Evolutionary conservation across 495 filamentous ascomycete species (phyloP).

Genomic region (Penicillium desertorum): DNA sequence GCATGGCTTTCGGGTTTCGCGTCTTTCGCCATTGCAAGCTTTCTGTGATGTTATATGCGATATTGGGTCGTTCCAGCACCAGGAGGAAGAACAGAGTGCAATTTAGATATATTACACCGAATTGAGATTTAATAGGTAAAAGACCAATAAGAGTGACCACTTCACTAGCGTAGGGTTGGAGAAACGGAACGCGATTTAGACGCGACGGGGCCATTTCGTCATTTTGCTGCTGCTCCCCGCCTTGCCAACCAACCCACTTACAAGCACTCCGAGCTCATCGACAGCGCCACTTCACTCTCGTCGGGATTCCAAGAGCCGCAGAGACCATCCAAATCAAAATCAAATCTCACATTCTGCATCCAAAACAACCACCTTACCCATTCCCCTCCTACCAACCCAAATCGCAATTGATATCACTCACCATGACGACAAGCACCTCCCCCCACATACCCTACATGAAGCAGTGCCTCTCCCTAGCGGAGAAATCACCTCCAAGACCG

Average conservation of each 20-base stretch:
- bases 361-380: not conserved
- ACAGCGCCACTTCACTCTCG: not conserved
- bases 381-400: not conserved
- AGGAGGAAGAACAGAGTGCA: not conserved
- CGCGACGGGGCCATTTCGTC: conserved; percentile 27
- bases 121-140: not conserved
- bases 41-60: not conserved
- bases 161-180: not conserved
- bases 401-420: conserved; percentile 7
- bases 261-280: conserved; percentile 3
- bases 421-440: conserved; percentile 28
- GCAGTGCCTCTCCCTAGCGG: conserved; percentile 70
- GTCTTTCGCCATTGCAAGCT: conserved; percentile 22
- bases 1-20: conserved; percentile 17
- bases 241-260: conserved; percentile 10
- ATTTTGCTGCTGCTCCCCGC: conserved; percentile 28
- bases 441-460: conserved; percentile 66
- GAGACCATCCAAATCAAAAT: not conserved
- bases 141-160: not conserved
- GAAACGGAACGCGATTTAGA: conserved; percentile 25
- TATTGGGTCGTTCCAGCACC: not conserved
- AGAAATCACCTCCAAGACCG: conserved; percentile 75
- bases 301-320: not conserved
- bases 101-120: not conserved
- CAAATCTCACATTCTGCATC: not conserved